A percentile compares a stretch with the other conserved stretches of the same genome.
Conservation (phyloP, 2,329 filamentous ascomycete genomes). For the Furcasterigmium sp. region DNA sequence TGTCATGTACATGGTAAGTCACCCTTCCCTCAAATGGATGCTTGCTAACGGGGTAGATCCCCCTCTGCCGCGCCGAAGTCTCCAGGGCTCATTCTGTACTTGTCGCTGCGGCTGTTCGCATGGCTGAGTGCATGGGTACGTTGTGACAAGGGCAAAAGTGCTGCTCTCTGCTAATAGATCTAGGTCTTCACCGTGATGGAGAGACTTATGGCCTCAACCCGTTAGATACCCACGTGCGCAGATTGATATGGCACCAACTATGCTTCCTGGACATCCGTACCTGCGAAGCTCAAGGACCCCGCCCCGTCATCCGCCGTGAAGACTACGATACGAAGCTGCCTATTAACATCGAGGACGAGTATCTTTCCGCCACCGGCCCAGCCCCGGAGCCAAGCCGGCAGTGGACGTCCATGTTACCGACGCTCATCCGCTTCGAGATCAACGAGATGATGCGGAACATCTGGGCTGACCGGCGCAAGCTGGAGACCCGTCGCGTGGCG, state of each 20-base stretch:
- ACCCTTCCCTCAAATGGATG: too few relatives aligned
- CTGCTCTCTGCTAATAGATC: background rate
- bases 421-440: slow-evolving; percentile 65
- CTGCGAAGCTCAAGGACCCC: slow-evolving; percentile 68
- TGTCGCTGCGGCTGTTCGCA: slow-evolving; percentile 64
- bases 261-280: slow-evolving; percentile 73
- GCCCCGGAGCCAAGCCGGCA: slow-evolving; percentile 39
- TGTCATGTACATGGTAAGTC: slow-evolving; percentile 66
- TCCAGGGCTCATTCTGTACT: slow-evolving; percentile 70
- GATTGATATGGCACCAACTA: slow-evolving; percentile 72
- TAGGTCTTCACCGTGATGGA: slow-evolving; percentile 62
- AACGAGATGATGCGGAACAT: slow-evolving; percentile 67
- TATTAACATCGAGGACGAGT: slow-evolving; percentile 62
- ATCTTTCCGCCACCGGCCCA: slow-evolving; percentile 41
- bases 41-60: slow-evolving; percentile 43
- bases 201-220: slow-evolving; percentile 60
- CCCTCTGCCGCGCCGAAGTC: slow-evolving; percentile 66
- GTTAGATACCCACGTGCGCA: slow-evolving; percentile 65
- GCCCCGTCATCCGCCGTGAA: slow-evolving; percentile 64
- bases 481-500: slow-evolving; percentile 56
- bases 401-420: slow-evolving; percentile 66
- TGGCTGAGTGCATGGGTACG: slow-evolving; percentile 69
- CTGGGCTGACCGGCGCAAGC: slow-evolving; percentile 62
- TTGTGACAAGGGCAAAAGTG: too few relatives aligned
- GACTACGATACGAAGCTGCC: slow-evolving; percentile 73